Conservation (phyloP, 148 eudicot species). For the Linanthus parryae region DNA sequence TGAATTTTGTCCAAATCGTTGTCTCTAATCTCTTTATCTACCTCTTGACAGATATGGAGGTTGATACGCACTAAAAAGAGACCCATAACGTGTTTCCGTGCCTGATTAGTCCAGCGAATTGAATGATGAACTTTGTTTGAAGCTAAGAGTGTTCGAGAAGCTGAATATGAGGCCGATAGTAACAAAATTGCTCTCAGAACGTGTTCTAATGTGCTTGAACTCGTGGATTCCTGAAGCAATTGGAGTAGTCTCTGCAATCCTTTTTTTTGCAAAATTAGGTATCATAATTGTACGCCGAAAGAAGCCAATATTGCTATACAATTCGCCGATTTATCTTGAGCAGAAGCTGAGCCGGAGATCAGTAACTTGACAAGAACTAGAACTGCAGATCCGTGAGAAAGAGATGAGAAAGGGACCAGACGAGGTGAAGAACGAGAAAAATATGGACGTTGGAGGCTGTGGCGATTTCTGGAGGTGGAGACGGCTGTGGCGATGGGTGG, state of each 20-base stretch:
- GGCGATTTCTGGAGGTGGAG: no score
- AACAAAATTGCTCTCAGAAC: conserved; percentile 48
- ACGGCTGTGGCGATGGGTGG: no score
- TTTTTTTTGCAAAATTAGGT: conserved; percentile 30
- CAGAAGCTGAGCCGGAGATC: conserved; percentile 23
- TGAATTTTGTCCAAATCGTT: no score
- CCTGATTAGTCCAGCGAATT: conserved; percentile 30
- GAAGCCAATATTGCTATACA: conserved; percentile 49
- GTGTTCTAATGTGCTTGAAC: conserved; percentile 38
- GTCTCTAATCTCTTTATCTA: no score
- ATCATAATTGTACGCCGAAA: conserved; percentile 28
- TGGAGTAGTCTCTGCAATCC: conserved; percentile 38
- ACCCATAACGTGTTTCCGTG: conserved; percentile 46
- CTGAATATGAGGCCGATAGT: conserved; percentile 26
- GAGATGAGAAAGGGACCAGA: no score
- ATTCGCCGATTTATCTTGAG: conserved; percentile 43
- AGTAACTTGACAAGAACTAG: conserved; percentile 38
- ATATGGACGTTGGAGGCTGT: no score
- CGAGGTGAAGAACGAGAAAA: no score
- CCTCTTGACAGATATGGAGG: no score
- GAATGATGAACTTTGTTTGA: conserved; percentile 33
- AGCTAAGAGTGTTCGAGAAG: conserved; percentile 17
- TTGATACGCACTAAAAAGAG: no score
- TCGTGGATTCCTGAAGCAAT: conserved; percentile 31
- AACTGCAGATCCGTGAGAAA: no score